Percentiles rank a stretch among this genome's conserved stretches.
phyloP scores from a whole-genome alignment of 805 yeast genomes.

The Pichia thaimueangensis region DNA sequence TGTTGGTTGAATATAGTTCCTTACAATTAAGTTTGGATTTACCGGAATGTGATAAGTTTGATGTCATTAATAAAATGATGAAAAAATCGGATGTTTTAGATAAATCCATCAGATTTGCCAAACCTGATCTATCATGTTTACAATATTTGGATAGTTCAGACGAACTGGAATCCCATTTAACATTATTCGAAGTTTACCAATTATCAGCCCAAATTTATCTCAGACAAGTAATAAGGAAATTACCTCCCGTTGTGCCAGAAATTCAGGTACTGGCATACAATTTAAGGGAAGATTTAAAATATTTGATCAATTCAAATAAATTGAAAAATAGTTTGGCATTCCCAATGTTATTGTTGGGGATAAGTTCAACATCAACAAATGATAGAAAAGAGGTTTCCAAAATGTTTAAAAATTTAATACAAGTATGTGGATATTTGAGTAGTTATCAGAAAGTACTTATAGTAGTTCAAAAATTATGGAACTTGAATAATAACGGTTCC shows the following conservation, averaged over 20 bases:
- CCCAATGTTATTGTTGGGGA: slow-evolving; percentile 34
- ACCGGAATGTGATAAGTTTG: slow-evolving; percentile 20
- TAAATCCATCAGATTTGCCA: slow-evolving; percentile 13
- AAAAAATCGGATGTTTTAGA: slow-evolving; percentile 16
- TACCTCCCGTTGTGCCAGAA: slow-evolving; percentile 26
- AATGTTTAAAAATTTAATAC: slow-evolving; percentile 25
- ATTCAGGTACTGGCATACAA: slow-evolving; percentile 17
- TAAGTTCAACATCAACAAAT: slow-evolving; percentile 23
- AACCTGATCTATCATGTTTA: slow-evolving; percentile 18
- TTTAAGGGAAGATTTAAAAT: slow-evolving; percentile 16
- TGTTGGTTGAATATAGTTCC: slow-evolving; percentile 20
- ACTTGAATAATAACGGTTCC: slow-evolving; percentile 28
- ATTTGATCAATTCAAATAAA: slow-evolving; percentile 11
- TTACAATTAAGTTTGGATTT: slow-evolving; percentile 16
- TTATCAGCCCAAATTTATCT: slow-evolving; percentile 24
- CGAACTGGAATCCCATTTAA: slow-evolving; percentile 27
- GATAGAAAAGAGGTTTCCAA: slow-evolving; percentile 25
- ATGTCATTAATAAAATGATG: slow-evolving; percentile 15
- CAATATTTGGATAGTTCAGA: slow-evolving; percentile 16
- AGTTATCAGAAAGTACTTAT: slow-evolving; percentile 26
- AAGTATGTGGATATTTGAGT: slow-evolving; percentile 28
- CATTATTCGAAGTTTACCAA: slow-evolving; percentile 32
- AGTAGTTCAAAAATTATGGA: slow-evolving; percentile 33
- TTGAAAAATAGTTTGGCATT: slow-evolving; percentile 29
- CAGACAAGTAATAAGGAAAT: slow-evolving; percentile 20